Base-by-base conservation (phyloP, 176 grass and related monocot species). In the Aechmea fasciata region DNA sequence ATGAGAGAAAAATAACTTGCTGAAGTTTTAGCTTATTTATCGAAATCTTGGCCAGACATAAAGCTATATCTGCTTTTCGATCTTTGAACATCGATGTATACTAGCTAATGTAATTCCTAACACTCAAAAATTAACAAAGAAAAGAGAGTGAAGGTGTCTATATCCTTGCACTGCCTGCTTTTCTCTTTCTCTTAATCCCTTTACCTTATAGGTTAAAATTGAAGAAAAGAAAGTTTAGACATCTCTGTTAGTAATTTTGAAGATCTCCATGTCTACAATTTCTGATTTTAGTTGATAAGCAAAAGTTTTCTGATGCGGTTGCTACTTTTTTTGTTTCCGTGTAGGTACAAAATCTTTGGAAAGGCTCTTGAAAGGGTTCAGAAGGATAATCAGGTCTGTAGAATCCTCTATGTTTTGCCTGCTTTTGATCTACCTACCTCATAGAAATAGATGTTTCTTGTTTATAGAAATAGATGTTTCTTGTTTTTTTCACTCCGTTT, bases 311-410 rank as follows among this genome's bases (percentile, higher is more conserved):
- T 79, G 48, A 83, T 47, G n/a, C 11, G 19, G 73, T 41, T 69
- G 47, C 50, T 63, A 19, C 49, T 72, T 76, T 72, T 74, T 47
- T 51, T 47, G 78, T 48, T 67, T 72, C 50, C 64, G 11, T 68
- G 11, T 61, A 99, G 89, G 77, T 97, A 92, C 81, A 92, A 92
- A 73, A 90, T 97, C 76, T 97, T 90, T 66, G 93, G 89, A 50
- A 97, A 92, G 83, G 86, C 89, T 71, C 86, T 97, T 68, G 53
- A 82, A 73, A 92, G 89, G 85, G 87, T 97, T 53, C 93, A 90
- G 77, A 85, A 71, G 66, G 93, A 92, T 55, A 90, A 84, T 69
- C 83, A 90, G 88, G 85, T 96, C 65, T 77, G 68, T 52, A n/a
- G 15, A 11, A 53, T 41, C 19, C 11, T 61, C 20, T 9, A 2